These are phyloP conservation scores for Phytophthora pinifolia DNA, from an alignment of 352 stramenopile genomes.

Conservation along the genomic window DNA sequence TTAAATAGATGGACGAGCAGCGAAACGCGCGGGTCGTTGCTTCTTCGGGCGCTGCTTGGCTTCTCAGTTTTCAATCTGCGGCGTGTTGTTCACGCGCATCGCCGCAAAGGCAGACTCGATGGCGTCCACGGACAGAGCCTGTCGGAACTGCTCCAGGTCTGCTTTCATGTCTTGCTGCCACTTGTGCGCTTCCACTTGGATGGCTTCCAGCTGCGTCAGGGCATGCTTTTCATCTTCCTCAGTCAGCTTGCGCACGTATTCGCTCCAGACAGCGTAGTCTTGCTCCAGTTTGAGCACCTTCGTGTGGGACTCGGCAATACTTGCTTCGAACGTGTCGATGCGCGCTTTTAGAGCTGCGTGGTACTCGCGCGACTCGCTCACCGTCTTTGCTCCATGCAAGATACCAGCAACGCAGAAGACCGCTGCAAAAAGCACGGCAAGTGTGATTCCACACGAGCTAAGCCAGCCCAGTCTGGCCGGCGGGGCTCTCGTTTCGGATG, in stretches of 20 bases:
- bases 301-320: constrained; percentile 67
- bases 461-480: constrained; percentile 20
- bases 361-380: constrained; percentile 65
- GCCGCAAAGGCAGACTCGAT: constrained; percentile 49
- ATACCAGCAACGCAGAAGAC: constrained; percentile 59
- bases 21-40: constrained; percentile 8
- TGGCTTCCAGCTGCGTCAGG: constrained; percentile 55
- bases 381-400: constrained; percentile 43
- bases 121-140: constrained; percentile 51
- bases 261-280: constrained; percentile 71
- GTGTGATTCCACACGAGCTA: constrained; percentile 32
- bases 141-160: constrained; percentile 63
- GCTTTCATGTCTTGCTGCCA: constrained; percentile 78
- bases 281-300: constrained; percentile 66
- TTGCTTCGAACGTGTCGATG: constrained; percentile 60
- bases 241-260: constrained; percentile 67
- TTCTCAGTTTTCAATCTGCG: constrained; percentile 18
- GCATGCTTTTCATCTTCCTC: constrained; percentile 72
- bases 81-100: constrained; percentile 37
- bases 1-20: constrained; percentile 34
- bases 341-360: constrained; percentile 56
- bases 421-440: constrained; percentile 40
- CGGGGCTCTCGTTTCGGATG: not conserved
- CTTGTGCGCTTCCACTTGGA: constrained; percentile 68
- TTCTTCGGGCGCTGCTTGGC: constrained; percentile 2